Evolutionary conservation across 2,329 filamentous ascomycete species (phyloP).

Genomic region (Fusarium goolgardi): DNA sequence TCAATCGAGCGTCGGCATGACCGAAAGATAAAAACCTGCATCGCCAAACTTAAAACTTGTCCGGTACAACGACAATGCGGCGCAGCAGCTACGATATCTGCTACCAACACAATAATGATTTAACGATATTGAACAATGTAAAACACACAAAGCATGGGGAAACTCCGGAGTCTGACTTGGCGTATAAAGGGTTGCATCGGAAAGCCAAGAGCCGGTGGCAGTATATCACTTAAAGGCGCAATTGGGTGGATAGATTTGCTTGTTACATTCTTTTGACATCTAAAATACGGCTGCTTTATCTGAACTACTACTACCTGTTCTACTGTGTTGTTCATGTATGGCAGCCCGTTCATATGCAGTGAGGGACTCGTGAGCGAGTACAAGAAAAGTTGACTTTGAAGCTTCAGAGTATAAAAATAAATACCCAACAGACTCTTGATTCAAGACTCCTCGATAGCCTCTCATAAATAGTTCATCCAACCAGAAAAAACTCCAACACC

Average conservation of each 20-base stretch:
- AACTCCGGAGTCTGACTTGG: conserved; percentile 20
- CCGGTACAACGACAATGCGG: neutral
- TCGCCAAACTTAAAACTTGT: neutral
- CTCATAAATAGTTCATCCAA: too few species aligned
- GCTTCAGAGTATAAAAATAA: too few species aligned
- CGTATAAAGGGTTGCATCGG: conserved; percentile 22
- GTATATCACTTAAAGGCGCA: conserved; percentile 17
- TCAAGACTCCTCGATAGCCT: too few species aligned
- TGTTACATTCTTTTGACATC: neutral
- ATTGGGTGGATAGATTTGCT: neutral
- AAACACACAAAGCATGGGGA: conserved; percentile 8
- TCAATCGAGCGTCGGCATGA: conserved; percentile 6
- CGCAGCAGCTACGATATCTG: neutral
- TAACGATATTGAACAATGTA: conserved; percentile 19
- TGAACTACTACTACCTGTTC: too few species aligned
- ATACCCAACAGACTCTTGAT: too few species aligned
- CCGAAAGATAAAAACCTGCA: neutral
- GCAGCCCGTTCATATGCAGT: too few species aligned
- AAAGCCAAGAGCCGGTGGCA: neutral
- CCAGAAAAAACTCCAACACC: too few species aligned
- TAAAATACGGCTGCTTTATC: neutral
- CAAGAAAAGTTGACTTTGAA: too few species aligned
- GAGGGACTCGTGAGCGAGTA: too few species aligned
- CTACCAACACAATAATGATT: conserved; percentile 28
- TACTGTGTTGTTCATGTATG: too few species aligned